Evolutionary conservation across 768 basidiomycete species (phyloP).

Genomic region (Termitomyces sp.): DNA sequence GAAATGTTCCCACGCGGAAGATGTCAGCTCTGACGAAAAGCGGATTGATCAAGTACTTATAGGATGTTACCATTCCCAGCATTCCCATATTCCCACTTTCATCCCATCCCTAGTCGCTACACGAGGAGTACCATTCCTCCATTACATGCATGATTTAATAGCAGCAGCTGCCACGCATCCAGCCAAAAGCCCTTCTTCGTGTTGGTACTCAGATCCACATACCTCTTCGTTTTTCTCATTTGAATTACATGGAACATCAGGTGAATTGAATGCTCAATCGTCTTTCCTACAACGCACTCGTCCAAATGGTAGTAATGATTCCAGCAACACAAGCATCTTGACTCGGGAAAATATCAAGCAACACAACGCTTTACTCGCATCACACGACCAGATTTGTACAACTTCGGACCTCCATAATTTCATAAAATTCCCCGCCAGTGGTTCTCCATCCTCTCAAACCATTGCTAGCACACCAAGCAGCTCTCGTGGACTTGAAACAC

Average conservation of each 20-base stretch:
- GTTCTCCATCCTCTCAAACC: constrained; percentile 6
- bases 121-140: neutral
- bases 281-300: constrained; percentile 1
- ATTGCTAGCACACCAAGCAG: constrained; percentile 14
- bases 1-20: constrained; percentile 9
- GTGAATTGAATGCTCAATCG: neutral
- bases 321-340: constrained; percentile 7
- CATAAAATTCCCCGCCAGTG: constrained; percentile 1
- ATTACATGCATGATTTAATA: constrained; percentile 1
- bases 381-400: constrained; percentile 3
- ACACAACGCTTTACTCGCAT: constrained; percentile 9
- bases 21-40: constrained; percentile 10
- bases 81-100: neutral
- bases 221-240: neutral
- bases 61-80: neutral
- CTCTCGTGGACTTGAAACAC: constrained; percentile 18
- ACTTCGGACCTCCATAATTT: neutral
- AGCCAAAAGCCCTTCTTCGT: neutral
- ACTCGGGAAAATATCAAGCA: constrained; percentile 14
- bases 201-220: constrained; percentile 6
- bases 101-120: neutral
- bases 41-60: constrained; percentile 9
- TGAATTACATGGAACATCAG: neutral
- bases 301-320: neutral
- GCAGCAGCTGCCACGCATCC: neutral